Evolutionary conservation across 768 basidiomycete genomes (phyloP), one percentile per base, ranked within the genome.

Genomic region (Cubamyces lactineus): DNA sequence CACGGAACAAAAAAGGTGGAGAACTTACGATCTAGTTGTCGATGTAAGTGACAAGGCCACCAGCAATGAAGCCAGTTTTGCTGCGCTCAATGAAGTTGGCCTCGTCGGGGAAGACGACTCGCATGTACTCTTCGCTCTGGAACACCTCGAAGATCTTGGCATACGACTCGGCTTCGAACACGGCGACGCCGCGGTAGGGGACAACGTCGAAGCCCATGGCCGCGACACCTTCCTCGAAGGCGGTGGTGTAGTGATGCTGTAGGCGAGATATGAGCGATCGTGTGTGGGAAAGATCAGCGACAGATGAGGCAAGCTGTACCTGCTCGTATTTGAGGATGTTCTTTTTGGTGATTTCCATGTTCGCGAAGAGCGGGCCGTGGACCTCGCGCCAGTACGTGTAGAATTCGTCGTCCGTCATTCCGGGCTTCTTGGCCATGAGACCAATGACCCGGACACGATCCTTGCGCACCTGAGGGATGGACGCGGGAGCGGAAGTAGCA

Each of bases 101-200:
- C 54, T 70, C 69, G 48, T 70, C 69, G 9, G 65, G 65, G 21
- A 39, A 40, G 34, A 66, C 63, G 49, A 65, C 47, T 2, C 57
- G 59, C 13, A 42, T 40, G 63, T 61, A 70, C 43, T 70, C 69
- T 17, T 67, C 65, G 59, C 66, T 57, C 26, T 61, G 4, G 56
- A 69, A 62, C 48, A 74, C 74, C 53, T 66, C 71, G 19, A 71
- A 66, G 34, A 78, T 64, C 53, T 73, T 73, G 15, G 71, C 73
- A 58, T 71, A 72, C 17, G 69, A 73, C 51, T 75, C 69, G 9
- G 74, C 76, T 26, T 77, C 74, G 23, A 77, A 69, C 9, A 73
- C 57, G 39, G 66, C 67, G 43, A 74, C 49, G 6, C 75, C 77
- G 57, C 73, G 72, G 62, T 65, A 75, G 0, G 68, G 66, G n/a